Evolutionary conservation across 2,329 filamentous ascomycete species (phyloP).

Genomic region (Cladophialophora bantiana): DNA sequence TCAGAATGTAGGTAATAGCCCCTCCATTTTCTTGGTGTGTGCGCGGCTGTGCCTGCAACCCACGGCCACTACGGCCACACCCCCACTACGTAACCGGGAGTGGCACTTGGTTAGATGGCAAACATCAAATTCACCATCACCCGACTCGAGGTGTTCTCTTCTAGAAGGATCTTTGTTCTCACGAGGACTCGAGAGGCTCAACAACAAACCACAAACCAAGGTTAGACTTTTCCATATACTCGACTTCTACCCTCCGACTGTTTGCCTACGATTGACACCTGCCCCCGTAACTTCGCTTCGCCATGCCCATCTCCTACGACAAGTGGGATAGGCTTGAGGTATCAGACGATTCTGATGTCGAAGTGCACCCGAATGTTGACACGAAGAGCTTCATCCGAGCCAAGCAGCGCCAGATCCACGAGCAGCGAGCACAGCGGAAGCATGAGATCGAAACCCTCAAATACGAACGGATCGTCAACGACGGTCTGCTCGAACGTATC

Average conservation of each 20-base stretch:
- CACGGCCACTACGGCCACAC: neutral
- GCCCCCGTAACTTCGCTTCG: slow-evolving; percentile 13
- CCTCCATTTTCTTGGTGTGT: slow-evolving; percentile 5
- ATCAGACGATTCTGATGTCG: slow-evolving; percentile 96
- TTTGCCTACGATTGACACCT: neutral
- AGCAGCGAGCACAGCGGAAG: slow-evolving; percentile 83
- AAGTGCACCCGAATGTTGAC: slow-evolving; percentile 98
- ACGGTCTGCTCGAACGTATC: slow-evolving; percentile 85
- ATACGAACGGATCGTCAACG: slow-evolving; percentile 89
- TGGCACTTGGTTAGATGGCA: slow-evolving; percentile 6
- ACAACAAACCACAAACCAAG: neutral
- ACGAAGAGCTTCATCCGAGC: slow-evolving; percentile 98
- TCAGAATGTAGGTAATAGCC: neutral
- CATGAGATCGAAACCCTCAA: slow-evolving; percentile 89
- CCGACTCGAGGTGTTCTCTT: slow-evolving; percentile 5
- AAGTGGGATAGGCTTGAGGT: slow-evolving; percentile 86
- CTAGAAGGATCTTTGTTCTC: slow-evolving; percentile 23
- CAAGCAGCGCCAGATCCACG: slow-evolving; percentile 96
- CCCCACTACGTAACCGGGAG: slow-evolving; percentile 1
- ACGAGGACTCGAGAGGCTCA: neutral
- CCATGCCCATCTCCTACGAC: slow-evolving; percentile 68
- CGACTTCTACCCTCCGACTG: neutral
- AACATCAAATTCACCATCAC: neutral
- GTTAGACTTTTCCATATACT: neutral
- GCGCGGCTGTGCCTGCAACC: neutral